Percentiles rank a stretch among this genome's conserved stretches.
Conservation (phyloP, 345 rosid genomes). For the Populus nigra region DNA sequence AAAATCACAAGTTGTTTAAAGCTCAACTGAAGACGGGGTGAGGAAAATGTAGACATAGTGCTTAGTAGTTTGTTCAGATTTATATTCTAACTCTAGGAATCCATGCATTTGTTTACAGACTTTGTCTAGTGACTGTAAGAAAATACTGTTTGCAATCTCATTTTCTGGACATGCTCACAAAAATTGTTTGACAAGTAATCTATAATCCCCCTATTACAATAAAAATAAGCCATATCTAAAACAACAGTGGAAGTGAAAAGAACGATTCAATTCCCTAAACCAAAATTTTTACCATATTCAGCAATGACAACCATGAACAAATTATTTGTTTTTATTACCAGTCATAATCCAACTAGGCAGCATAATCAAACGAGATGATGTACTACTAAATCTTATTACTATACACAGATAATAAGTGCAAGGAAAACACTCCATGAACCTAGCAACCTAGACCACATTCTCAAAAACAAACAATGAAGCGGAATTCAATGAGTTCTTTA, state of each 20-base stretch:
- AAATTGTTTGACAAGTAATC: not conserved
- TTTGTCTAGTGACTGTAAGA: not conserved
- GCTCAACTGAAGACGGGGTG: not conserved
- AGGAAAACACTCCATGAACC: not conserved
- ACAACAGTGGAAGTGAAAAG: not conserved
- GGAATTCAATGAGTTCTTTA: not conserved
- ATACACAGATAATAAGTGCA: not conserved
- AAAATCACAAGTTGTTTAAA: too few relatives aligned
- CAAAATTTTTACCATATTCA: not conserved
- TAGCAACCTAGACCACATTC: not conserved
- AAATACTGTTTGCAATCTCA: not conserved
- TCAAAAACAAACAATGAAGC: not conserved
- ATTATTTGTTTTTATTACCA: not conserved
- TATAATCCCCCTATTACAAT: not conserved
- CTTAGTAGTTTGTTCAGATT: not conserved
- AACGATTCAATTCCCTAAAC: not conserved
- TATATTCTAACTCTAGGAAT: not conserved
- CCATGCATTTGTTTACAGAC: not conserved
- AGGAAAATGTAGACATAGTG: not conserved
- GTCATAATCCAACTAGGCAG: not conserved
- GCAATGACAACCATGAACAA: not conserved
- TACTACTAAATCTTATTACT: not conserved
- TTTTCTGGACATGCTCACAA: not conserved
- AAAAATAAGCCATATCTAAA: not conserved
- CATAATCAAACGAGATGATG: not conserved